These are phyloP conservation scores for Lachancea cidri DNA, from an alignment of 805 yeast genomes.

Conservation along the genomic window DNA sequence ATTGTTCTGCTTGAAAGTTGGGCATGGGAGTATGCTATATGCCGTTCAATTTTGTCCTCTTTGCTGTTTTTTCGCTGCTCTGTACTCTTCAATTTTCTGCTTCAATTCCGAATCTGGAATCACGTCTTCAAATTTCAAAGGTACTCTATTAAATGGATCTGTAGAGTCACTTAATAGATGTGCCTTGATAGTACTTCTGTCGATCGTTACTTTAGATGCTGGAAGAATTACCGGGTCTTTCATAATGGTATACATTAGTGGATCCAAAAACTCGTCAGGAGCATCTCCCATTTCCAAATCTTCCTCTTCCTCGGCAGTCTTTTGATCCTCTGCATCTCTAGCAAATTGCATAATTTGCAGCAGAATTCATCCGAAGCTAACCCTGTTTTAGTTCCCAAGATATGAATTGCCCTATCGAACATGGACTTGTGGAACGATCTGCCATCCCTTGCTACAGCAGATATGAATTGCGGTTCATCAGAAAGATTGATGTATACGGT, in stretches of 20 bases:
- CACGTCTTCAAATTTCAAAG: constrained; percentile 84
- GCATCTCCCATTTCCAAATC: constrained; percentile 86
- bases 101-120: constrained; percentile 69
- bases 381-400: constrained; percentile 49
- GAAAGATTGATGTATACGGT: constrained; percentile 73
- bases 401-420: constrained; percentile 65
- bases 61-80: constrained; percentile 37
- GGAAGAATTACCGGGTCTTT: constrained; percentile 95
- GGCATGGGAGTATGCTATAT: neutral
- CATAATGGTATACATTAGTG: constrained; percentile 94
- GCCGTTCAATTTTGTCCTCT: constrained; percentile 1
- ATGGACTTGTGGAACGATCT: constrained; percentile 71
- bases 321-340: constrained; percentile 55
- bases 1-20: too few relatives aligned
- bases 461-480: constrained; percentile 56
- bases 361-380: constrained; percentile 55
- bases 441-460: constrained; percentile 85
- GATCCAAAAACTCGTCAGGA: constrained; percentile 96
- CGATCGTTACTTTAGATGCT: constrained; percentile 76
- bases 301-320: constrained; percentile 66
- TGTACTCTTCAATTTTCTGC: constrained; percentile 55
- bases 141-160: constrained; percentile 95
- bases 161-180: constrained; percentile 92
- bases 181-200: constrained; percentile 85
- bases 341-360: constrained; percentile 51